Conservation (phyloP, 805 yeast genomes). For the Metschnikowia lachancei region DNA sequence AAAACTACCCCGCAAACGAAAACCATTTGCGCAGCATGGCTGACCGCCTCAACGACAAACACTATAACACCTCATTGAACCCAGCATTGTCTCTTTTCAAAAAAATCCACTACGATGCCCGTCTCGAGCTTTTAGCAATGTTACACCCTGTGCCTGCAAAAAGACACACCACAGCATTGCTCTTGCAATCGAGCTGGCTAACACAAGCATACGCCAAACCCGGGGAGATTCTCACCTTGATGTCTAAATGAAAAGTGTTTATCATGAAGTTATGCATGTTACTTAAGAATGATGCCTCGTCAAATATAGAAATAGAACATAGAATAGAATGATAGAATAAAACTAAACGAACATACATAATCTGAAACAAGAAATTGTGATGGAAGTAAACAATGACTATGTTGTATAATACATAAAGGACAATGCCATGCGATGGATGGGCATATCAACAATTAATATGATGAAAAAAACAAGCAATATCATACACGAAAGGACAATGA, state of each 20-base stretch:
- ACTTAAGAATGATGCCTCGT: no score
- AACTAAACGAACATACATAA: neutral
- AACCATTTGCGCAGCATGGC: conserved; percentile 23
- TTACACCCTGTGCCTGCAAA: conserved; percentile 32
- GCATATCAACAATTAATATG: conserved; percentile 1
- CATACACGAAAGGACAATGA: conserved; percentile 5
- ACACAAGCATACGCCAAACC: conserved; percentile 39
- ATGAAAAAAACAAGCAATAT: neutral
- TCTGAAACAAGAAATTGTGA: conserved; percentile 5
- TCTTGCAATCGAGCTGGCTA: conserved; percentile 35
- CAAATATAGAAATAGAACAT: no score
- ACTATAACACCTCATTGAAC: conserved; percentile 21
- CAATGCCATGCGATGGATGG: neutral
- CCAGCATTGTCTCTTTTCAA: conserved; percentile 36
- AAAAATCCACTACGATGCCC: conserved; percentile 38
- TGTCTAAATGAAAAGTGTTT: conserved; percentile 1
- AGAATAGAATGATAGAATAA: no score
- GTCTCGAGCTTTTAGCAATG: conserved; percentile 31
- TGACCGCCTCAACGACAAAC: conserved; percentile 27
- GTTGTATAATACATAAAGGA: conserved; percentile 9
- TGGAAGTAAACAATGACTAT: conserved; percentile 13
- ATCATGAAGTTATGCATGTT: neutral
- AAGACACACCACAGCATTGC: conserved; percentile 26
- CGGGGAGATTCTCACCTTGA: conserved; percentile 29
- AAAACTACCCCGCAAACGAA: conserved; percentile 28